Evolutionary conservation across 768 basidiomycete species (phyloP), one percentile per base, ranked within the genome.

Genomic region (Russula lepida): DNA sequence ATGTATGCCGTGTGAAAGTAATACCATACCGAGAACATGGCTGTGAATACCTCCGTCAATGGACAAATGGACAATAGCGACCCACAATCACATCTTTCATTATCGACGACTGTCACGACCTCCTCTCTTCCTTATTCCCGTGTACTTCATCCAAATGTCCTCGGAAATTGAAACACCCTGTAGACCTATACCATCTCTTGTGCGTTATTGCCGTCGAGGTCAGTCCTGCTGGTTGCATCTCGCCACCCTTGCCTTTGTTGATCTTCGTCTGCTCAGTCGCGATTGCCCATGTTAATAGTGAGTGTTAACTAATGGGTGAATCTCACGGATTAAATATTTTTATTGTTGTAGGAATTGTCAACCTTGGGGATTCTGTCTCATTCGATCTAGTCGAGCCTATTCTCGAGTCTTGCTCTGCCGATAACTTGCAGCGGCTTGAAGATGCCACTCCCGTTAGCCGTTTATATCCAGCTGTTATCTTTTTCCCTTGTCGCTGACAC

Each of bases 161-260:
- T 78, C 28, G 63, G 64, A 48, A 78, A 78, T 54, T 46, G 58
- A 21, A 54, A 64, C 30, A 64, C 66, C 59, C 73, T 77, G 58
- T 54, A 49, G 56, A 49, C 78, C 79, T 27, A 71, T 91, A 25
- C 86, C 83, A 25, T 77, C 82, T 35, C 80, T 92, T 35, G 84
- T 86, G 1, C 75, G 80, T 43, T 79, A 82, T 52, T 92, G 89
- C 66, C 88, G 90, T 71, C 80, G 86, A 71, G 83, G 88, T 89
- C 66, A 71, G 82, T 66, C 43, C 3, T 32, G 33, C 27, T 50
- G 62, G 32, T 50, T 39, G 54, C 33, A 27, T 37, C 28, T 59
- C 53, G 64, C 28, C 59, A 32, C 21, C 52, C 43, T 27, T 54
- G 33, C 35, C 49, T 53, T 52, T 60, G 51, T 51, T 60, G 6